Percentiles rank a stretch among this genome's conserved stretches.
Conservation (phyloP, 306 rosid genomes). For the Gillenia trifoliata region DNA sequence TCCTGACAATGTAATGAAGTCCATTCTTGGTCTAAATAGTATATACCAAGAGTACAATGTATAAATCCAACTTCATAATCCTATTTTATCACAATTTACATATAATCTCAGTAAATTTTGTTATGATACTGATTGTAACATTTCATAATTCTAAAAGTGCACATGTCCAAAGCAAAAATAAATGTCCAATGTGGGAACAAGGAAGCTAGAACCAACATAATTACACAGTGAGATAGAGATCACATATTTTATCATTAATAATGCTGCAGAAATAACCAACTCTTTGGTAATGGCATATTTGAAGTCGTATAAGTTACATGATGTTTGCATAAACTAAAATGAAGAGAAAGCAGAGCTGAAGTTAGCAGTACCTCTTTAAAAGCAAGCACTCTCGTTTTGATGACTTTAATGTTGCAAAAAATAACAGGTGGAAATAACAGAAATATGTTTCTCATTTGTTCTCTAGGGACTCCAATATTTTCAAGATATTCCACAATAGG, state of each 20-base stretch:
- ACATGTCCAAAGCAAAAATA: background rate
- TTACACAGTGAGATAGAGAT: background rate
- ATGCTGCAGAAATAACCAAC: background rate
- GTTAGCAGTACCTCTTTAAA: conserved; percentile 54
- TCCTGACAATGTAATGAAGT: background rate
- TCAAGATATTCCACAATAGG: conserved; percentile 51
- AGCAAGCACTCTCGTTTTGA: conserved; percentile 47
- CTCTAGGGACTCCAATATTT: conserved; percentile 46
- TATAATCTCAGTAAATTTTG: background rate
- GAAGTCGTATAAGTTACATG: background rate
- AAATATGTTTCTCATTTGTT: conserved; percentile 36
- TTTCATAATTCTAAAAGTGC: background rate
- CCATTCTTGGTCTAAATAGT: background rate
- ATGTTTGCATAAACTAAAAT: background rate
- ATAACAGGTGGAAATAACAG: conserved; percentile 66
- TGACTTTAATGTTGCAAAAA: conserved; percentile 40
- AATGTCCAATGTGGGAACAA: background rate
- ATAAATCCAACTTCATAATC: background rate
- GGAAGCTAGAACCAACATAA: background rate
- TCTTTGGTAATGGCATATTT: background rate
- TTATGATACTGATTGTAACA: background rate
- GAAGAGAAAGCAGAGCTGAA: background rate
- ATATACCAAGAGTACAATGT: background rate
- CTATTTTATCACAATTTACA: background rate
- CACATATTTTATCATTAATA: background rate